Base-by-base conservation (phyloP, 148 eudicot genomes). In the Heliosperma pusillum region DNA sequence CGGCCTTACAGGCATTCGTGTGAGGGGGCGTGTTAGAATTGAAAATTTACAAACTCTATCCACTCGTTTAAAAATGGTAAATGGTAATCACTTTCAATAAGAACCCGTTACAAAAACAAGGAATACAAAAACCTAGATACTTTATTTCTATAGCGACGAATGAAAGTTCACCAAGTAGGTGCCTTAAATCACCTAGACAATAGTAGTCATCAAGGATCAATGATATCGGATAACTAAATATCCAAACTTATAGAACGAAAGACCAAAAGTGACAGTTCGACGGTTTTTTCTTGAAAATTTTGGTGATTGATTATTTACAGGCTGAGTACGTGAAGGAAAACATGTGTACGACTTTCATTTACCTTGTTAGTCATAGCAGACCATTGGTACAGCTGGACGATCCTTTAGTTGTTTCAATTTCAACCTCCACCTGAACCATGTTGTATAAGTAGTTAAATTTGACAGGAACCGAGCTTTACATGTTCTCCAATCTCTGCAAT, bases 351-450 rank as follows among this genome's bases (percentile, higher is more conserved):
- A 15, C 52, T 24, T 69, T 40, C 17, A 75, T 20, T 42, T 79
- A 94, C 98, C 98, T 90, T 55, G 96, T 92, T 77, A 95, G 76
- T 97, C 98, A 94, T 57, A 95, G 96, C 72, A 95, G 89, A 68
- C 93, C 98, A 74, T 92, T 92, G 21, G 96, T 92, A 55, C 97
- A 92, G 74, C 98, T 95, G 36, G 96, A 89, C 77, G 97, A 95
- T 76, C 92, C 87, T 80, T 92, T 95, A 24, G 96, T 88, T 40
- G 90, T 86, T 80, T 88, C 85, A 66, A 86, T 88, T 86, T 95
- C 97, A 50, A 95, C 93, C 85, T 95, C 98, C 56, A 83, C 85
- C 76, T 95, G 88, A 74, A 95, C 91, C 76, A 92, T 79, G 55
- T 79, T 85, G 86, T 85, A 95, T 78, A 95, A 81, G 80, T 85